Percentiles rank a stretch among this genome's conserved stretches.
Evolutionary conservation across 768 basidiomycete species (phyloP).

Genomic region (Boletus coccyginus): DNA sequence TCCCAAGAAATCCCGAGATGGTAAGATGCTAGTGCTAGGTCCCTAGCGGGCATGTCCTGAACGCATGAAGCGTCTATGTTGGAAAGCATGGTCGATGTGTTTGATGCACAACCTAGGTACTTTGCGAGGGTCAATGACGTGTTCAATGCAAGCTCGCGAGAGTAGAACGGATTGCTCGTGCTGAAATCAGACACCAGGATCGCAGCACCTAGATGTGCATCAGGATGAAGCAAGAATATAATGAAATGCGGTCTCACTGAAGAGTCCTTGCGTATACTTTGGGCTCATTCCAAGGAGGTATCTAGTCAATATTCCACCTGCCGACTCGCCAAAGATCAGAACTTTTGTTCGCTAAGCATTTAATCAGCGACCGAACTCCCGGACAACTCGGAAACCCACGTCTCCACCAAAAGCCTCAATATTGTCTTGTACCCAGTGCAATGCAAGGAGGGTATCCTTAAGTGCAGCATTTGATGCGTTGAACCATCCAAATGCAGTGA

Average conservation of each 20-base stretch:
- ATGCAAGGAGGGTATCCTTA: slow-evolving; percentile 31
- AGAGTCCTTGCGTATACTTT: slow-evolving; percentile 17
- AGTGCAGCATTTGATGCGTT: slow-evolving; percentile 25
- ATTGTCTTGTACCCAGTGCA: slow-evolving; percentile 37
- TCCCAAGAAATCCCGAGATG: not conserved
- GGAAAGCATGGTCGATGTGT: slow-evolving; percentile 5
- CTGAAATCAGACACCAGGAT: slow-evolving; percentile 18
- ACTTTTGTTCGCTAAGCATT: slow-evolving; percentile 11
- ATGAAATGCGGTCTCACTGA: slow-evolving; percentile 8
- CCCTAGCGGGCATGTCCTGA: slow-evolving; percentile 1
- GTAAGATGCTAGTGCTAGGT: slow-evolving; percentile 4
- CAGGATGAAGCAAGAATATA: not conserved
- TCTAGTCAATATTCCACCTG: slow-evolving; percentile 18
- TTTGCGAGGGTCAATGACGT: slow-evolving; percentile 16
- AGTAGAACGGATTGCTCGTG: slow-evolving; percentile 12
- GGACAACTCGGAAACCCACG: not conserved
- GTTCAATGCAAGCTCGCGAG: slow-evolving; percentile 7
- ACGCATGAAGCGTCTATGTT: slow-evolving; percentile 3
- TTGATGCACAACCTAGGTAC: slow-evolving; percentile 16
- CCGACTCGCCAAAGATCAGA: slow-evolving; percentile 21
- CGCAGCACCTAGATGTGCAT: slow-evolving; percentile 8
- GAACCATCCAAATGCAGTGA: slow-evolving; percentile 23
- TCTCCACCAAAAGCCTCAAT: slow-evolving; percentile 40
- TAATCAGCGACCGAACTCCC: not conserved
- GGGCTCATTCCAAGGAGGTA: slow-evolving; percentile 14